phyloP scores from a whole-genome alignment of 768 basidiomycete species.

The Xerocomellus chrysenteron region DNA sequence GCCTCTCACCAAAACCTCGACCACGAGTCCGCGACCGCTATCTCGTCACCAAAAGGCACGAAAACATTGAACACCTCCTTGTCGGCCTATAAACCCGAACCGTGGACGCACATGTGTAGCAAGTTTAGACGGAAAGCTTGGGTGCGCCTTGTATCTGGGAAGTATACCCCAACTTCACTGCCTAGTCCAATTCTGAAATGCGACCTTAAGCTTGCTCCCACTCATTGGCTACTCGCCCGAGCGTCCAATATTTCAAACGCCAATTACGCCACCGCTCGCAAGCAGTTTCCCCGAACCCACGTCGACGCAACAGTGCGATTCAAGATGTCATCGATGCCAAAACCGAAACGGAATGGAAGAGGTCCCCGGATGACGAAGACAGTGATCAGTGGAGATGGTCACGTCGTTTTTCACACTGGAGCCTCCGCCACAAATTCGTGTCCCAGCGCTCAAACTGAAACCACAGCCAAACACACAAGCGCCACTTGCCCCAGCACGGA shows the following conservation, averaged over 20 bases:
- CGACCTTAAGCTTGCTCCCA: slow-evolving; percentile 4
- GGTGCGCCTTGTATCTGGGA: too few species aligned
- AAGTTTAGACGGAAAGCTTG: too few species aligned
- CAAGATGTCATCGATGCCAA: slow-evolving; percentile 21
- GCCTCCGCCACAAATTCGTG: background rate
- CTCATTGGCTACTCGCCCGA: background rate
- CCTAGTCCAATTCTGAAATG: background rate
- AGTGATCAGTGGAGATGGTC: slow-evolving; percentile 14
- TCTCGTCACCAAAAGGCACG: too few species aligned
- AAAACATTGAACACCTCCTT: too few species aligned
- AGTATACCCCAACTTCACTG: too few species aligned
- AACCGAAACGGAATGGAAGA: slow-evolving; percentile 20
- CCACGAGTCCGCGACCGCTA: too few species aligned
- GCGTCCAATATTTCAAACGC: background rate
- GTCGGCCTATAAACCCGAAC: too few species aligned
- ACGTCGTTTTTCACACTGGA: slow-evolving; percentile 16
- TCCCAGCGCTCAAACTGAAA: slow-evolving; percentile 2
- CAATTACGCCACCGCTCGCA: background rate
- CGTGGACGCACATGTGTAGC: too few species aligned
- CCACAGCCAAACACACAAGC: background rate
- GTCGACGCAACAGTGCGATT: slow-evolving; percentile 1
- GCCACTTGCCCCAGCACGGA: background rate
- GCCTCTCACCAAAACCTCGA: too few species aligned
- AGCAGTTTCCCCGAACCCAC: background rate
- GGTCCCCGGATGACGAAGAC: slow-evolving; percentile 13